Conservation (phyloP, 208 protist species). For the Leishmania tarentolae region DNA sequence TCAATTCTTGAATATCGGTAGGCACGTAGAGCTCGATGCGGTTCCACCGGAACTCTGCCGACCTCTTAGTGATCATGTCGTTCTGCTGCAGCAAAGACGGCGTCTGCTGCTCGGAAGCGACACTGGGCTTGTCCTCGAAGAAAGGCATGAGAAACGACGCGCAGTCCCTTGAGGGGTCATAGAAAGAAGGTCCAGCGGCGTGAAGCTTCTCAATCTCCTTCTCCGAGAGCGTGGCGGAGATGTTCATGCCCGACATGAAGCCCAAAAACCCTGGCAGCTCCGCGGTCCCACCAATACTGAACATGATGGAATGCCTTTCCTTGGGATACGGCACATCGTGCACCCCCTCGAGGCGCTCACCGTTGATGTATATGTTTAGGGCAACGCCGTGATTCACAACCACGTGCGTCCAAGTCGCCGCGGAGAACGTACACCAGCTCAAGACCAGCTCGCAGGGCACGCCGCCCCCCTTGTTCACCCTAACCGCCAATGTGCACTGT, state of each 20-base stretch:
- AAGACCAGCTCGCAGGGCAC: conserved; percentile 41
- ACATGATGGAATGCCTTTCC: conserved; percentile 51
- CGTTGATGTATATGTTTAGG: conserved; percentile 77
- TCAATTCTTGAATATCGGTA: conserved; percentile 24
- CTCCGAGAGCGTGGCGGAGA: conserved; percentile 64
- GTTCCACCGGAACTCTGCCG: conserved; percentile 28
- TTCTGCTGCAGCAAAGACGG: conserved; percentile 20
- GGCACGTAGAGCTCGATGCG: conserved; percentile 31
- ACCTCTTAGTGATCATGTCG: conserved; percentile 28
- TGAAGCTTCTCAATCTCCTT: conserved; percentile 64
- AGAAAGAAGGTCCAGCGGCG: conserved; percentile 42
- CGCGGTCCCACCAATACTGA: conserved; percentile 66
- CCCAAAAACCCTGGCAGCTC: conserved; percentile 71
- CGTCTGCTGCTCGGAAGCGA: not conserved
- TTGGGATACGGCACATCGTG: conserved; percentile 65
- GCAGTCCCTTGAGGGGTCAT: conserved; percentile 29
- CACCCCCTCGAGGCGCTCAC: conserved; percentile 36
- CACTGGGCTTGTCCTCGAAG: conserved; percentile 30
- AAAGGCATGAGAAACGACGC: conserved; percentile 21
- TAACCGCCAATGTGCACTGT: conserved; percentile 63
- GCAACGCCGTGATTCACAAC: conserved; percentile 65
- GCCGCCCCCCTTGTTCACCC: conserved; percentile 32
- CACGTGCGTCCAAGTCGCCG: conserved; percentile 81
- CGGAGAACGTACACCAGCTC: conserved; percentile 46
- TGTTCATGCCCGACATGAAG: conserved; percentile 65